A percentile compares a stretch with the other conserved stretches of the same genome.
phyloP scores from a whole-genome alignment of 768 basidiomycete genomes.

The Daedaleopsis nitida region DNA sequence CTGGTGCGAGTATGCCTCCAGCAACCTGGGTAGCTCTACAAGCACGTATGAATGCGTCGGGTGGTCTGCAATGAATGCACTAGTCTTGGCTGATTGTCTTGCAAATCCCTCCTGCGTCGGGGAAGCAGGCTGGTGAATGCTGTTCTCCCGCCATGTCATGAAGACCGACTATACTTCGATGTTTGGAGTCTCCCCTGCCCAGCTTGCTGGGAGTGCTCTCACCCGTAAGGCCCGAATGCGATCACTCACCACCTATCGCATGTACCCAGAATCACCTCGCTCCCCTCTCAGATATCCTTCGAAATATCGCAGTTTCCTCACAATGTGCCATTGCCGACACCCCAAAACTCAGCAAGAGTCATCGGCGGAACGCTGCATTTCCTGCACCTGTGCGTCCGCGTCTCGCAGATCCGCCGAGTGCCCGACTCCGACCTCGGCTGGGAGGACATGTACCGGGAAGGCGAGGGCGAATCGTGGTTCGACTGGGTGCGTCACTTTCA shows the following conservation, averaged over 20 bases:
- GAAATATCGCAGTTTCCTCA: slow-evolving; percentile 83
- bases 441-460: slow-evolving; percentile 78
- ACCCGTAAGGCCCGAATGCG: background rate
- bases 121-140: no score
- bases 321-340: slow-evolving; percentile 72
- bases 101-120: background rate
- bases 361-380: slow-evolving; percentile 68
- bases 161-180: background rate
- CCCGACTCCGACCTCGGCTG: slow-evolving; percentile 73
- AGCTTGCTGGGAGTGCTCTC: background rate
- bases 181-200: background rate
- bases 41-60: background rate
- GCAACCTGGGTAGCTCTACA: background rate
- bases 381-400: slow-evolving; percentile 64
- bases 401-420: slow-evolving; percentile 55
- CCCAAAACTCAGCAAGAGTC: slow-evolving; percentile 65
- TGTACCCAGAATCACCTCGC: slow-evolving; percentile 50
- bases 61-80: background rate
- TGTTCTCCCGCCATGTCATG: no score
- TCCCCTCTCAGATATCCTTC: slow-evolving; percentile 76
- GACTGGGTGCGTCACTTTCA: slow-evolving; percentile 62
- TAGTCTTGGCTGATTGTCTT: background rate
- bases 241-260: background rate
- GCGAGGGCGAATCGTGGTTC: slow-evolving; percentile 66
- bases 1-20: background rate